Evolutionary conservation across 768 basidiomycete genomes (phyloP).

Genomic region (Tricholoma hemisulphureum): DNA sequence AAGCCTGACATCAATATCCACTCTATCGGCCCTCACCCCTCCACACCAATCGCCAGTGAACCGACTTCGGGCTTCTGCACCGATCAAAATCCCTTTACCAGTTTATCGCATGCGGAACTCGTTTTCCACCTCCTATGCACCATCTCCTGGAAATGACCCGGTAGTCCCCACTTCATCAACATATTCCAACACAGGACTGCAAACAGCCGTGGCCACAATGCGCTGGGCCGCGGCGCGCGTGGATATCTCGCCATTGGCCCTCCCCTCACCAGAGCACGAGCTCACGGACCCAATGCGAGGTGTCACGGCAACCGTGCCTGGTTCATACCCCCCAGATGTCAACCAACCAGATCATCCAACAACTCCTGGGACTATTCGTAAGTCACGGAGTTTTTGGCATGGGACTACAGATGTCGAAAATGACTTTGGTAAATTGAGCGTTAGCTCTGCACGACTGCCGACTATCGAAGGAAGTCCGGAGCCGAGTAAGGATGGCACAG

Average conservation of each 20-base stretch:
- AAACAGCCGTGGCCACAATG: conserved; percentile 75
- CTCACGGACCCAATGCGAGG: conserved; percentile 88
- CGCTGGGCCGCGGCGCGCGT: conserved; percentile 83
- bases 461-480: background rate
- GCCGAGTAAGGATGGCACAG: background rate
- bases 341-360: conserved; percentile 29
- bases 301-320: conserved; percentile 63
- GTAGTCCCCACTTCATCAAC: conserved; percentile 18
- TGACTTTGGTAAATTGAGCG: background rate
- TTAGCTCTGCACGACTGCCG: background rate
- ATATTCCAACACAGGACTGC: conserved; percentile 47
- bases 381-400: conserved; percentile 72
- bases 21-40: conserved; percentile 10
- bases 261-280: conserved; percentile 90
- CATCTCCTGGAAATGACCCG: conserved; percentile 14
- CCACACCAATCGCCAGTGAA: conserved; percentile 10
- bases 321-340: conserved; percentile 45
- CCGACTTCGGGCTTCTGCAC: conserved; percentile 14
- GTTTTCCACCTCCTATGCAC: conserved; percentile 20
- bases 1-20: conserved; percentile 6
- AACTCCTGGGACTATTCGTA: conserved; percentile 51
- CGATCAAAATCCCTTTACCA: conserved; percentile 15
- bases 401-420: conserved; percentile 68
- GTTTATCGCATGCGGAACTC: conserved; percentile 22
- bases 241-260: conserved; percentile 80